Evolutionary conservation across 2,329 filamentous ascomycete genomes (phyloP).

Genomic region (Westerdykella sp.): DNA sequence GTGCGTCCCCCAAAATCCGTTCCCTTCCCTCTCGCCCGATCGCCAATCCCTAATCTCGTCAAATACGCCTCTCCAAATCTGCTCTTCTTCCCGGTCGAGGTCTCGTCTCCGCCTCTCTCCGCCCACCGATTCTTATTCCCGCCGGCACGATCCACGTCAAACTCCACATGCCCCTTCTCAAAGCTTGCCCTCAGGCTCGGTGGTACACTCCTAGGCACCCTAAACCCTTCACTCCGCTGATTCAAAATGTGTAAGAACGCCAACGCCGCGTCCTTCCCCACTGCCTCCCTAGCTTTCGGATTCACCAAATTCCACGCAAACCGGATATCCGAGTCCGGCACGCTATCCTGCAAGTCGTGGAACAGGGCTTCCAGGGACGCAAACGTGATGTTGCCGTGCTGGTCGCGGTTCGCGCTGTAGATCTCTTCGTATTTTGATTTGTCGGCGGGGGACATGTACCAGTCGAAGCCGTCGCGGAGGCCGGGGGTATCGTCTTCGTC

Average conservation of each 20-base stretch:
- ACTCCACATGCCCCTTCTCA: constrained; percentile 93
- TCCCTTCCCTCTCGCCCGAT: constrained; percentile 65
- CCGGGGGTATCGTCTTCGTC: constrained; percentile 79
- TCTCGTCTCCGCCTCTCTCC: constrained; percentile 69
- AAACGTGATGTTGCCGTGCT: constrained; percentile 72
- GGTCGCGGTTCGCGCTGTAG: constrained; percentile 85
- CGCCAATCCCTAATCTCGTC: constrained; percentile 71
- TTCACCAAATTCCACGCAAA: constrained; percentile 98
- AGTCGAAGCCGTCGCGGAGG: constrained; percentile 94
- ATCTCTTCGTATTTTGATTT: constrained; percentile 96
- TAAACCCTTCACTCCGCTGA: constrained; percentile 88
- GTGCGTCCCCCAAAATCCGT: constrained; percentile 86
- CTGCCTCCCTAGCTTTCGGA: constrained; percentile 71
- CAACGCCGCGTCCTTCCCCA: constrained; percentile 91
- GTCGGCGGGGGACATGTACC: constrained; percentile 95
- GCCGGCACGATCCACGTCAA: constrained; percentile 74
- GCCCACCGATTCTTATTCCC: constrained; percentile 61
- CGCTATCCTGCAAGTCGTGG: constrained; percentile 59
- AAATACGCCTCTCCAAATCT: constrained; percentile 98
- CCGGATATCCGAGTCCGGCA: constrained; percentile 71
- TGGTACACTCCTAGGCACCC: constrained; percentile 86
- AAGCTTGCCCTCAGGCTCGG: constrained; percentile 87
- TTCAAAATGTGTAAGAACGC: constrained; percentile 97
- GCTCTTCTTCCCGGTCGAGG: constrained; percentile 80
- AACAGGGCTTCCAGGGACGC: constrained; percentile 76